Conservation (phyloP, 495 filamentous ascomycete genomes). For the Penicillium parvum region DNA sequence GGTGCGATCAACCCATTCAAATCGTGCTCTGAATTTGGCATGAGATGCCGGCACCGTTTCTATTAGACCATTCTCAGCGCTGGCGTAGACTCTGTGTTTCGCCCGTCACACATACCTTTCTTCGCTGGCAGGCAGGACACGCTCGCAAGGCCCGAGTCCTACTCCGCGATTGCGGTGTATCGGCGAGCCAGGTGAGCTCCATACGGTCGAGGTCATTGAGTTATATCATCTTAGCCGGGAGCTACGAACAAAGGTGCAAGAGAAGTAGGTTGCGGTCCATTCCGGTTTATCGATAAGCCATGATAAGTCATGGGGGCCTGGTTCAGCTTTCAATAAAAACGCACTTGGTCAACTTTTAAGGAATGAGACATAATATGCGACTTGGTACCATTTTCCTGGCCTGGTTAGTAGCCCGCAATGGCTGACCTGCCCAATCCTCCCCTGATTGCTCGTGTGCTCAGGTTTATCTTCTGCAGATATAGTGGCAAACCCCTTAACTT, state of each 20-base stretch:
- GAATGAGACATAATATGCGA: no score
- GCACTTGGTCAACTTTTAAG: no score
- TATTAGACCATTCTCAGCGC: slow-evolving; percentile 8
- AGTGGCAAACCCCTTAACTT: no score
- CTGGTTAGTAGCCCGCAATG: no score
- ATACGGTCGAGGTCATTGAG: slow-evolving; percentile 10
- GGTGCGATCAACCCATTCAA: slow-evolving; percentile 6
- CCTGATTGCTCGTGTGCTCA: no score
- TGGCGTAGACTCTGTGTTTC: background rate
- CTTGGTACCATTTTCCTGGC: no score
- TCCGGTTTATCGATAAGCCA: slow-evolving; percentile 21
- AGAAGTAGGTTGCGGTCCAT: background rate
- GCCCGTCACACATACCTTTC: slow-evolving; percentile 30
- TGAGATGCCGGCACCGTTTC: slow-evolving; percentile 37
- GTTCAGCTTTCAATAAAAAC: no score
- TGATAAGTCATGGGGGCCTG: no score
- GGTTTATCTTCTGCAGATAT: no score
- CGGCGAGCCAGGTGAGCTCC: slow-evolving; percentile 39
- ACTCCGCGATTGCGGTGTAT: slow-evolving; percentile 34
- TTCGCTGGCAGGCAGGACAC: slow-evolving; percentile 33
- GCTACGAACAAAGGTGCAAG: background rate
- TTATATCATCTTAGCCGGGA: background rate
- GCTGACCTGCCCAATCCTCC: no score
- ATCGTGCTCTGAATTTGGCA: slow-evolving; percentile 13
- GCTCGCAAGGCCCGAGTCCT: slow-evolving; percentile 32